Conservation (phyloP, 2,329 filamentous ascomycete species). For the Colletotrichum sp. region DNA sequence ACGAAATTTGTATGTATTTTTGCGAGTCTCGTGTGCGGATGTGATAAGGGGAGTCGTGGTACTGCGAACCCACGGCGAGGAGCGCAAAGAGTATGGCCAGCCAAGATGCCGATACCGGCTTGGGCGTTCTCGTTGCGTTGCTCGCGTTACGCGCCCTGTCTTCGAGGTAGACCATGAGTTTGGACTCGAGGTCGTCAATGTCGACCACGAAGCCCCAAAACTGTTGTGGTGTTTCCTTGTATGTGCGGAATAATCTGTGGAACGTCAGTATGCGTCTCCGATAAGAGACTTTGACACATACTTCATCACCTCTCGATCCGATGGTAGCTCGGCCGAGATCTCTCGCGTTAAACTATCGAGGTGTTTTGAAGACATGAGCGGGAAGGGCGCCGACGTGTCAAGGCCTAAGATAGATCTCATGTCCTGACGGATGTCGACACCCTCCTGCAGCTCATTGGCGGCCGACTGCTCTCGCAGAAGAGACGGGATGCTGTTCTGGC, state of each 20-base stretch:
- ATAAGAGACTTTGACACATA: conserved; percentile 38
- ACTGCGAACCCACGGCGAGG: conserved; percentile 69
- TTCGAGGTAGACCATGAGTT: conserved; percentile 69
- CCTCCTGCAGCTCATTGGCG: conserved; percentile 55
- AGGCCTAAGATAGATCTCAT: conserved; percentile 71
- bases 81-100: conserved; percentile 70
- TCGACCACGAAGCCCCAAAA: conserved; percentile 74
- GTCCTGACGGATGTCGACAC: conserved; percentile 65
- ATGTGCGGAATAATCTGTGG: conserved; percentile 65
- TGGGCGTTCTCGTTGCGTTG: conserved; percentile 47
- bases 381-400: conserved; percentile 70
- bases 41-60: conserved; percentile 69
- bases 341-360: conserved; percentile 65
- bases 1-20: conserved; percentile 67
- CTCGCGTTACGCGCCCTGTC: conserved; percentile 64
- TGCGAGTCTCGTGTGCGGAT: conserved; percentile 64
- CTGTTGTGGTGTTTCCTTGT: conserved; percentile 70
- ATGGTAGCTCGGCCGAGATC: conserved; percentile 66
- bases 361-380: conserved; percentile 69
- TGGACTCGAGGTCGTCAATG: conserved; percentile 69
- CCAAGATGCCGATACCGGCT: conserved; percentile 68
- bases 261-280: not conserved
- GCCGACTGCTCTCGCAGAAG: conserved; percentile 66
- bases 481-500: conserved; percentile 72
- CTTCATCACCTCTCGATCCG: conserved; percentile 72